These are phyloP conservation scores for Knoxdaviesia proteae DNA, from an alignment of 2,329 filamentous ascomycete genomes.

Conservation along the genomic window DNA sequence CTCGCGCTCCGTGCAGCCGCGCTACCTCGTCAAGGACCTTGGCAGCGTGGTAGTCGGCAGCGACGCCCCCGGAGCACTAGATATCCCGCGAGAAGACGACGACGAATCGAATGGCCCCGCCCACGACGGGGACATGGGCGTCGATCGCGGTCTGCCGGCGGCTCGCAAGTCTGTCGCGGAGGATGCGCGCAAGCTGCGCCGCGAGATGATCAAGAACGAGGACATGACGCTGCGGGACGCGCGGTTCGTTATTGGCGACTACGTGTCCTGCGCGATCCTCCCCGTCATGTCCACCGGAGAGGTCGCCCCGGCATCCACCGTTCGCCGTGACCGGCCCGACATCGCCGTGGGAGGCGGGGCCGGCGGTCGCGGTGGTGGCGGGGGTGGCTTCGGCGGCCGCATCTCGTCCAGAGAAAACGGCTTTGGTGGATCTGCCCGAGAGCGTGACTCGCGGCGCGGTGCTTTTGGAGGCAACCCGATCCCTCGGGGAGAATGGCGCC, in stretches of 20 bases:
- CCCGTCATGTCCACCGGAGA: conserved; percentile 55
- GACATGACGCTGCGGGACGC: conserved; percentile 57
- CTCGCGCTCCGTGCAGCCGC: conserved; percentile 21
- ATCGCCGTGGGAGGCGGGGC: conserved; percentile 11
- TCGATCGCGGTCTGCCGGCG: conserved; percentile 54
- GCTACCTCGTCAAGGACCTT: conserved; percentile 61
- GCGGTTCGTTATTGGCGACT: conserved; percentile 77
- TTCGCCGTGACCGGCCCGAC: conserved; percentile 20
- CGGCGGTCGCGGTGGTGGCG: conserved; percentile 17
- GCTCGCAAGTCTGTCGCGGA: conserved; percentile 74
- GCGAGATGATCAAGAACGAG: conserved; percentile 27
- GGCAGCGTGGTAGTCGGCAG: conserved; percentile 63
- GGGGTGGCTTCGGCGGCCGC: conserved; percentile 11
- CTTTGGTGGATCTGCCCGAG: too few species aligned
- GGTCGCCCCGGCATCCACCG: conserved; percentile 41
- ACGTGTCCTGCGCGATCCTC: conserved; percentile 62
- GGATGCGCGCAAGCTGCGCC: conserved; percentile 26
- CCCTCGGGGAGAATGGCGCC: conserved; percentile 41
- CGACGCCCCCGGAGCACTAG: conserved; percentile 23
- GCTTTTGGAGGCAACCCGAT: background rate
- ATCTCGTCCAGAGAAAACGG: background rate
- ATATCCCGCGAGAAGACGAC: conserved; percentile 2
- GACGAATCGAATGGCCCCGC: conserved; percentile 5
- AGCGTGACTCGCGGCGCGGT: too few species aligned
- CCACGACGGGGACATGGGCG: conserved; percentile 28